These are phyloP conservation scores for Penstemon davidsonii DNA, from an alignment of 257 asterid genomes.

Conservation along the genomic window DNA sequence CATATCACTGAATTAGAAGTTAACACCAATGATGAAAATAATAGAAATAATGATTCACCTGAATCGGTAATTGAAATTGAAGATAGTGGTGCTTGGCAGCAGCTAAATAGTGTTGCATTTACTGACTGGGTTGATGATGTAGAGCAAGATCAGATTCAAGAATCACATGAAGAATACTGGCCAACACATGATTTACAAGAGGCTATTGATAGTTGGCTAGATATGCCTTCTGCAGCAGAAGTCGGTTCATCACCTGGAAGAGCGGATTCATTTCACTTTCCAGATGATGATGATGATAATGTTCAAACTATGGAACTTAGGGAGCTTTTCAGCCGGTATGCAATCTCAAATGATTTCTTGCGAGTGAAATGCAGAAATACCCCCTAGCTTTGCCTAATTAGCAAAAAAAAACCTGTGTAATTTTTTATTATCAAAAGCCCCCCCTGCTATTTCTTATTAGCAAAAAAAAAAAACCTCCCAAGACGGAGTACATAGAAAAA, in stretches of 20 bases:
- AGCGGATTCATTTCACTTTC: constrained; percentile 40
- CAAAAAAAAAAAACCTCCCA: too few species aligned
- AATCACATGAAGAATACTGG: constrained; percentile 52
- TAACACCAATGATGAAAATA: constrained; percentile 36
- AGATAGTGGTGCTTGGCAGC: too few species aligned
- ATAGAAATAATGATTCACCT: constrained; percentile 42
- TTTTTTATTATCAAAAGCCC: too few species aligned
- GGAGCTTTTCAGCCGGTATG: constrained; percentile 83
- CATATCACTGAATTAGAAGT: constrained; percentile 29
- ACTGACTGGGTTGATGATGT: too few species aligned
- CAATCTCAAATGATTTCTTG: not conserved
- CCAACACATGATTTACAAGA: constrained; percentile 56
- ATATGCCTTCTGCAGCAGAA: constrained; percentile 52
- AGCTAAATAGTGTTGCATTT: too few species aligned
- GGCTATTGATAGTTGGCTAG: constrained; percentile 68
- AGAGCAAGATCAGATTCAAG: constrained; percentile 26
- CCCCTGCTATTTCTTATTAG: too few species aligned
- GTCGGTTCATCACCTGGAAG: constrained; percentile 46
- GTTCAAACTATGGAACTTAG: constrained; percentile 62
- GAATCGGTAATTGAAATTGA: constrained; percentile 31
- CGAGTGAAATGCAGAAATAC: too few species aligned
- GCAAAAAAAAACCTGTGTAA: too few species aligned
- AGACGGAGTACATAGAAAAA: too few species aligned
- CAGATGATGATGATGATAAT: constrained; percentile 52
- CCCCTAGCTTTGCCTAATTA: too few species aligned